Evolutionary conservation across 2,329 filamentous ascomycete species (phyloP), one percentile per base, ranked within the genome.

Genomic region (Rhinocladiella similis): DNA sequence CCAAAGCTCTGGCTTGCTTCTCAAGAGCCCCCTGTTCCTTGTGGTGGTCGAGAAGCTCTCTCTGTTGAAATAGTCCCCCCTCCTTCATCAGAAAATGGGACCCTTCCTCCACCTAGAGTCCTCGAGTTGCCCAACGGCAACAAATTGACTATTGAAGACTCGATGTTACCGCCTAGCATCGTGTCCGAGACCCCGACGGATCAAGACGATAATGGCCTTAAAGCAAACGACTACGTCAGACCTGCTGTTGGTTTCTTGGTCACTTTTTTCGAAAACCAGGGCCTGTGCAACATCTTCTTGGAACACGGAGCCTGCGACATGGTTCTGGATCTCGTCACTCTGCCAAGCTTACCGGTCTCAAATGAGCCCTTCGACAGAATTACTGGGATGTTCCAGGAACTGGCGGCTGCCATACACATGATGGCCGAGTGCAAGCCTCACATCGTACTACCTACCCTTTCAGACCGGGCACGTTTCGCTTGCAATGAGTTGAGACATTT

Each of bases 391-490:
- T 87, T 86, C 54, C 83, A 87, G 57, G 85, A 88, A 57, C 79
- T 97, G 52, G 83, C 86, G 14, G 83, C 85, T 35, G 87, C 96
- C 10, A 79, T 96, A 48, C 85, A 89, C 61, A 82, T 87, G 62
- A 81, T 97, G 61, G 84, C 92, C 5, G 93, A 97, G 65, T 83
- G 85, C 22, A 90, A 89, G 57, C 86, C 92, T 1, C 84, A 93
- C 64, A 78, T 95, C 18, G 87, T 91, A 1, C 77, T 99, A 6
- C 92, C 93, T 0, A 90, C 90, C 3, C 75, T 99, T 25, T 76
- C 97, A 56, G 84, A 84, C 61, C 86, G 92, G 47, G 83, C 89
- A 13, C 86, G 93, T 65, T 75, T 78, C 47, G 84, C 89, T 3
- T 76, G 95, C 51, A 81, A 89, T 63, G 78, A 80, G 18, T 76